phyloP scores from a whole-genome alignment of 345 rosid genomes.

The Passiflora organensis region DNA sequence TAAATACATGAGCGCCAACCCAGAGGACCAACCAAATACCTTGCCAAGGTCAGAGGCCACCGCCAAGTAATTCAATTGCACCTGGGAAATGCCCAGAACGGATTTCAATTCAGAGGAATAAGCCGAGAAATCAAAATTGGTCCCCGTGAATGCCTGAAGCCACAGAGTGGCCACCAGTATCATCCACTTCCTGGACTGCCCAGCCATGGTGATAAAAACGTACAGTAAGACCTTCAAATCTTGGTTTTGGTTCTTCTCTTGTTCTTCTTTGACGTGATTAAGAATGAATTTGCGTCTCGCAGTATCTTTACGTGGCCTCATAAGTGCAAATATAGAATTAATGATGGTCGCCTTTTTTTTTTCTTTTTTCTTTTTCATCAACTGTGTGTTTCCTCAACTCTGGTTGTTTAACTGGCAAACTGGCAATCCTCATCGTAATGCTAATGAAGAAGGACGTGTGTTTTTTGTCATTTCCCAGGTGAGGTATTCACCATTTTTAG shows the following conservation, averaged over 20 bases:
- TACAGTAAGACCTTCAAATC: no score
- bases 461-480: no score
- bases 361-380: background rate
- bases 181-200: slow-evolving; percentile 91
- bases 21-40: slow-evolving; percentile 93
- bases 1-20: slow-evolving; percentile 67
- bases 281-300: slow-evolving; percentile 4
- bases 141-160: slow-evolving; percentile 97
- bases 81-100: slow-evolving; percentile 79
- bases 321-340: no score
- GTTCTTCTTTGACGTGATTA: slow-evolving; percentile 54
- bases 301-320: slow-evolving; percentile 15
- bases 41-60: slow-evolving; percentile 96
- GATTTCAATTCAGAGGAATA: slow-evolving; percentile 77
- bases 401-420: no score
- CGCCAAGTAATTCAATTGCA: slow-evolving; percentile 79
- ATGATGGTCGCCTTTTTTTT: no score
- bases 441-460: no score
- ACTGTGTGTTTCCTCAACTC: background rate
- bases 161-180: slow-evolving; percentile 81
- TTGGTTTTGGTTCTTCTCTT: background rate
- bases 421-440: no score
- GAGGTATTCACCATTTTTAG: no score
- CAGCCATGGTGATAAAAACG: no score
- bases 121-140: slow-evolving; percentile 92